These are phyloP conservation scores for Trichoderma polysporum DNA, from an alignment of 2,329 filamentous ascomycete genomes.

Conservation along the genomic window DNA sequence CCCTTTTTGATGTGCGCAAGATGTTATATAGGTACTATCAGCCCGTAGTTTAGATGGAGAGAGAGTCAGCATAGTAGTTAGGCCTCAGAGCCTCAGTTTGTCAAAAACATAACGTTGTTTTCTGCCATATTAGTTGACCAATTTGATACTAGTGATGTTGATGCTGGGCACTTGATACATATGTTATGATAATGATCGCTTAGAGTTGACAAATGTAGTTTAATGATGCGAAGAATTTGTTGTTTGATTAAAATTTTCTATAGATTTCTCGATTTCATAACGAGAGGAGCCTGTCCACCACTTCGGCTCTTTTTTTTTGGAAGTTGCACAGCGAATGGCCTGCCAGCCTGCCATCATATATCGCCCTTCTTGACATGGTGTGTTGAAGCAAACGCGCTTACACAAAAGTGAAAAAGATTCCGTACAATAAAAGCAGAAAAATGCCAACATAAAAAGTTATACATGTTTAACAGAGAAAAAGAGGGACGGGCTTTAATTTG, in stretches of 20 bases:
- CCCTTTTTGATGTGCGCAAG: background rate
- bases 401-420: background rate
- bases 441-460: background rate
- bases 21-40: constrained; percentile 9
- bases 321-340: background rate
- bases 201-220: background rate
- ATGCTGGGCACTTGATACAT: background rate
- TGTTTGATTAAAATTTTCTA: constrained; percentile 18
- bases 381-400: background rate
- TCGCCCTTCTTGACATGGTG: background rate
- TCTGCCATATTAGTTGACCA: background rate
- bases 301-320: background rate
- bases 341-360: background rate
- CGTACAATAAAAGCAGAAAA: background rate
- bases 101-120: constrained; percentile 5
- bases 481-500: background rate
- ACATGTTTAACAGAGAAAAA: background rate
- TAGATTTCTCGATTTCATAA: constrained; percentile 13
- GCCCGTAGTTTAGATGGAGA: background rate
- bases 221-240: background rate
- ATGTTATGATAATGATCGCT: no score
- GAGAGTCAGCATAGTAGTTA: constrained; percentile 2
- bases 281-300: constrained; percentile 10
- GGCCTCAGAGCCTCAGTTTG: background rate
- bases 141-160: background rate